These are phyloP conservation scores for Pholiota microspora DNA, from an alignment of 768 basidiomycete genomes.

Conservation along the genomic window DNA sequence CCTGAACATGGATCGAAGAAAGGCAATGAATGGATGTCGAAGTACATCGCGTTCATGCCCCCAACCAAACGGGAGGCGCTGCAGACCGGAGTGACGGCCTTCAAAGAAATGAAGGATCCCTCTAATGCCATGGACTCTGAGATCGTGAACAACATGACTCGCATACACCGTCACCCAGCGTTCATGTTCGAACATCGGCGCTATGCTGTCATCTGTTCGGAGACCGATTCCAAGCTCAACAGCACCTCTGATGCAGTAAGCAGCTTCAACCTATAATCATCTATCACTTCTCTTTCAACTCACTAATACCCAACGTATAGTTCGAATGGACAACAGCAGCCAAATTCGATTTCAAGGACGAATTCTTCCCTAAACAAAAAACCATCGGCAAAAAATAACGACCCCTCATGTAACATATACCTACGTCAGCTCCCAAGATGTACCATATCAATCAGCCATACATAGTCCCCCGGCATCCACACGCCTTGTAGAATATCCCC, in stretches of 20 bases:
- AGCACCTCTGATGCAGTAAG: constrained; percentile 44
- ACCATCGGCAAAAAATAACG: constrained; percentile 2
- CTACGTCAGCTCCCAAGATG: not conserved
- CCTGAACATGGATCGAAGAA: constrained; percentile 26
- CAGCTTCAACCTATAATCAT: constrained; percentile 11
- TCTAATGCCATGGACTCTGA: constrained; percentile 37
- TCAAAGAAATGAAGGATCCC: constrained; percentile 23
- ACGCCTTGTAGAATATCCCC: too few species aligned
- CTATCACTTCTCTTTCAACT: not conserved
- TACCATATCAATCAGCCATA: too few species aligned
- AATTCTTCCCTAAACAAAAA: constrained; percentile 37
- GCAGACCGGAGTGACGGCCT: constrained; percentile 39
- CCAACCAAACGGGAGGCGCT: constrained; percentile 41
- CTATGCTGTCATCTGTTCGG: constrained; percentile 55
- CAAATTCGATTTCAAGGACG: constrained; percentile 59
- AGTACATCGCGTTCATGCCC: constrained; percentile 28
- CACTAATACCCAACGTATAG: constrained; percentile 31
- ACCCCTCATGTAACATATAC: not conserved
- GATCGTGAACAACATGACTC: constrained; percentile 45
- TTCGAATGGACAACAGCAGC: constrained; percentile 50
- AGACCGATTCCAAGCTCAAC: constrained; percentile 17
- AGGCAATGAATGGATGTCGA: constrained; percentile 36
- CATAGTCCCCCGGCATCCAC: too few species aligned
- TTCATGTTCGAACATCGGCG: constrained; percentile 64
- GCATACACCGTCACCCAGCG: constrained; percentile 60